phyloP scores from a whole-genome alignment of 1,139 yeast species.

The Sugiyamaella xylanicola region DNA sequence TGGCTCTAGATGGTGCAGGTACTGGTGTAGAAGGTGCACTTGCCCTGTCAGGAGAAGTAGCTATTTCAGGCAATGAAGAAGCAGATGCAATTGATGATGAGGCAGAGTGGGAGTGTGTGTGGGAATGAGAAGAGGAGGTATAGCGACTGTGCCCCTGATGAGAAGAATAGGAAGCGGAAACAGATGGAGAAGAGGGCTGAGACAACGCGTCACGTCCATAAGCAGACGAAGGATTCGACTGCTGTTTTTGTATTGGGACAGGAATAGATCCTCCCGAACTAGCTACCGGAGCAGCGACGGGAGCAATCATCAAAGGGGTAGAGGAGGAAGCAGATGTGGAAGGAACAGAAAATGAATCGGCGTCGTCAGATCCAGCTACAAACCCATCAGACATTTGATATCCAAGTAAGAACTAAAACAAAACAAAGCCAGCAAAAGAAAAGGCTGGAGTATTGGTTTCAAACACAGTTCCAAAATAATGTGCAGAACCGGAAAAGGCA shows the following conservation, averaged over 20 bases:
- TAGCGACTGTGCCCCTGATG: not conserved
- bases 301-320: not conserved
- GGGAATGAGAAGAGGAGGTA: not conserved
- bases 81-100: constrained; percentile 7
- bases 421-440: not conserved
- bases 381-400: not conserved
- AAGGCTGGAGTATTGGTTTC: not conserved
- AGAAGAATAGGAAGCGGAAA: not conserved
- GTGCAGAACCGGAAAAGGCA: not conserved
- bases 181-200: not conserved
- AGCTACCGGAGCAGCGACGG: not conserved
- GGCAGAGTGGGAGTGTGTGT: not conserved
- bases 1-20: constrained; percentile 1
- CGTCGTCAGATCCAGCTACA: not conserved
- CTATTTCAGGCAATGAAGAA: constrained; percentile 2
- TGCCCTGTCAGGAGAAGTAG: not conserved
- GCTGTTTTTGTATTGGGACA: too few species aligned
- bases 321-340: not conserved
- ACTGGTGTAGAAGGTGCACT: not conserved
- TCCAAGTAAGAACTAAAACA: not conserved
- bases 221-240: not conserved
- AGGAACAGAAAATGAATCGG: not conserved
- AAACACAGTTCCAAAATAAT: not conserved
- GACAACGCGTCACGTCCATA: not conserved
- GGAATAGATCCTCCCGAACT: too few species aligned